A percentile compares a stretch with the other conserved stretches of the same genome.
Evolutionary conservation across 495 filamentous ascomycete species (phyloP).

Genomic region (Aspergillus hancockii): DNA sequence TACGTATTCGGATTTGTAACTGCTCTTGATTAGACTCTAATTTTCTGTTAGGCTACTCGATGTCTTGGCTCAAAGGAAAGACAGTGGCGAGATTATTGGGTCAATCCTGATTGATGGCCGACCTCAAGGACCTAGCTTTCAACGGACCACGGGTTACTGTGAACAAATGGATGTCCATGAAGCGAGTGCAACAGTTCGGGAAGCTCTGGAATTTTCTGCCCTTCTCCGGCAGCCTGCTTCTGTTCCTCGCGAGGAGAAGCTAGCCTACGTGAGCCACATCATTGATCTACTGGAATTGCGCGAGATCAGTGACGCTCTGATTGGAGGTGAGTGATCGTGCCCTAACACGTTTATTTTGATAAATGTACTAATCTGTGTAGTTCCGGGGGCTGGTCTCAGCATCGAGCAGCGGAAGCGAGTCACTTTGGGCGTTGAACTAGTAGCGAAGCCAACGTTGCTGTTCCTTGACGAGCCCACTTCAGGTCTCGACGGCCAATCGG

Average conservation of each 20-base stretch:
- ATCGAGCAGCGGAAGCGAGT: constrained; percentile 89
- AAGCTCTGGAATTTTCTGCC: constrained; percentile 51
- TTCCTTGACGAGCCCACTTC: constrained; percentile 69
- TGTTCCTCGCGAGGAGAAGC: constrained; percentile 43
- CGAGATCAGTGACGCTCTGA: constrained; percentile 57
- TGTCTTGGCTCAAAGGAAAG: constrained; percentile 50
- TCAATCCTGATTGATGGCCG: constrained; percentile 50
- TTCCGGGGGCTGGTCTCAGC: constrained; percentile 71
- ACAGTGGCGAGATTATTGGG: constrained; percentile 48
- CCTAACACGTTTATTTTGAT: constrained; percentile 8
- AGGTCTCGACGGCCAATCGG: constrained; percentile 64
- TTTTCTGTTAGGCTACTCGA: constrained; percentile 49
- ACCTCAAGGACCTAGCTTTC: constrained; percentile 48
- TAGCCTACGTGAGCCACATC: constrained; percentile 52
- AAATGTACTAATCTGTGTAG: constrained; percentile 15
- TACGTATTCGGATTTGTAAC: constrained; percentile 36
- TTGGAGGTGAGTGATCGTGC: constrained; percentile 53
- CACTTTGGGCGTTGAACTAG: constrained; percentile 78
- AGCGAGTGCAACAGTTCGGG: constrained; percentile 44
- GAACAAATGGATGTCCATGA: constrained; percentile 85
- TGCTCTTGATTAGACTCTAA: constrained; percentile 58
- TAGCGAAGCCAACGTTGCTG: constrained; percentile 64
- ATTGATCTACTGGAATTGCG: constrained; percentile 49
- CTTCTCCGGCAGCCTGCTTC: constrained; percentile 44
- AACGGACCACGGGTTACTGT: constrained; percentile 73